Conservation (phyloP, 2,329 filamentous ascomycete species). For the Periglandula ipomoeae region DNA sequence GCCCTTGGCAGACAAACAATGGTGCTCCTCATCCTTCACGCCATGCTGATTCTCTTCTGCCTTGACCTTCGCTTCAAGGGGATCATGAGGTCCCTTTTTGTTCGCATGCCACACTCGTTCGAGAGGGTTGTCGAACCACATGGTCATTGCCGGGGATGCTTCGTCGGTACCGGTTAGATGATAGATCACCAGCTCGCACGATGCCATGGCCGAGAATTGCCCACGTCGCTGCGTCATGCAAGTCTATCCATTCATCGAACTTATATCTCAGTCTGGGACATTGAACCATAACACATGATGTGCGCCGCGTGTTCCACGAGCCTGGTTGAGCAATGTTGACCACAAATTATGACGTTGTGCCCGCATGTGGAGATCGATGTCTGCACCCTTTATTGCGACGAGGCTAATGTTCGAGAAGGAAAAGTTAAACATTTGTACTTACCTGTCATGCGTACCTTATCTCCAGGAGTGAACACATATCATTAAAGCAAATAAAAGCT, state of each 20-base stretch:
- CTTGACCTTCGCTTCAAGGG: background rate
- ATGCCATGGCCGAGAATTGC: background rate
- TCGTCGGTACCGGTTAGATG: background rate
- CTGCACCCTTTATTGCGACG: too few species aligned
- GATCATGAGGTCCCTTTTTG: background rate
- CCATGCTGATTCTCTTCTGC: background rate
- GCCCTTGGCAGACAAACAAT: background rate
- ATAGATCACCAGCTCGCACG: background rate
- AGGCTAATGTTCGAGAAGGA: too few species aligned
- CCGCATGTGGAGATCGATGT: too few species aligned
- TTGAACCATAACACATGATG: background rate
- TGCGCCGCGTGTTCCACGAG: background rate
- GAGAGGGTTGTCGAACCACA: background rate
- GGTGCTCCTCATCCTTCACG: background rate
- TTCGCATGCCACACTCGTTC: background rate
- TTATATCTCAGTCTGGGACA: background rate
- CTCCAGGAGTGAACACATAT: background rate
- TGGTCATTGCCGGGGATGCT: background rate
- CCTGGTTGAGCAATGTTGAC: background rate
- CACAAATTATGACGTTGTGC: background rate
- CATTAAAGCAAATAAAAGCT: background rate
- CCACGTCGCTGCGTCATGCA: slow-evolving; percentile 2
- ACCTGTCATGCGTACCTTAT: too few species aligned
- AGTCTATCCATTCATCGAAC: background rate
- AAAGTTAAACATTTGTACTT: too few species aligned